These are phyloP conservation scores for Suillus plorans DNA, from an alignment of 768 basidiomycete species.

Conservation along the genomic window DNA sequence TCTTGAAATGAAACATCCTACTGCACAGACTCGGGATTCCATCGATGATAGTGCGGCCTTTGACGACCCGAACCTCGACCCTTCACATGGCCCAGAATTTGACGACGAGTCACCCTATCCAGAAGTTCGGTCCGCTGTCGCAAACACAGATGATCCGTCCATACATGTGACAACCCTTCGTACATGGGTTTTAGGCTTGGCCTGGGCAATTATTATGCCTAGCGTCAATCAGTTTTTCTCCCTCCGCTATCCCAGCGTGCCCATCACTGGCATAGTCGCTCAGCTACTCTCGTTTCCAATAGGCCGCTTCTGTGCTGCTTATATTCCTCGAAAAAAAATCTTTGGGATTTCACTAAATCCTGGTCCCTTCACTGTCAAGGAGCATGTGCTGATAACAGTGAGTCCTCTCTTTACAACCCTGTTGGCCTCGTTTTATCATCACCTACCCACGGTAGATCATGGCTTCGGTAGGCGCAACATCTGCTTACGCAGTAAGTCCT, in stretches of 20 bases:
- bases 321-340: slow-evolving; percentile 53
- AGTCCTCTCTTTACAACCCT: slow-evolving; percentile 29
- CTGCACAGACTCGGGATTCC: background rate
- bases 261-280: slow-evolving; percentile 63
- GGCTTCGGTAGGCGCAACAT: slow-evolving; percentile 58
- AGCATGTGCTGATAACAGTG: slow-evolving; percentile 68
- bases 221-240: slow-evolving; percentile 76
- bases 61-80: slow-evolving; percentile 29
- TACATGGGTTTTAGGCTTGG: slow-evolving; percentile 70
- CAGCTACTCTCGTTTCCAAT: slow-evolving; percentile 72
- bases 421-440: slow-evolving; percentile 28
- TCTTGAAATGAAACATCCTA: background rate
- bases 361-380: slow-evolving; percentile 75
- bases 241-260: slow-evolving; percentile 71
- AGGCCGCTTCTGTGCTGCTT: slow-evolving; percentile 55
- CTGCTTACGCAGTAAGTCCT: slow-evolving; percentile 57
- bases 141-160: slow-evolving; percentile 67
- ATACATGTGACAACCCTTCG: slow-evolving; percentile 65
- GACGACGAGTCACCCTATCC: slow-evolving; percentile 73
- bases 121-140: slow-evolving; percentile 69
- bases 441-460: slow-evolving; percentile 34
- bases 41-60: slow-evolving; percentile 14
- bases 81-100: slow-evolving; percentile 9
- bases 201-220: slow-evolving; percentile 64
- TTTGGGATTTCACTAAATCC: slow-evolving; percentile 69